Evolutionary conservation across 257 asterid species (phyloP), one percentile per base, ranked within the genome.

Genomic region (Plantago ovata): DNA sequence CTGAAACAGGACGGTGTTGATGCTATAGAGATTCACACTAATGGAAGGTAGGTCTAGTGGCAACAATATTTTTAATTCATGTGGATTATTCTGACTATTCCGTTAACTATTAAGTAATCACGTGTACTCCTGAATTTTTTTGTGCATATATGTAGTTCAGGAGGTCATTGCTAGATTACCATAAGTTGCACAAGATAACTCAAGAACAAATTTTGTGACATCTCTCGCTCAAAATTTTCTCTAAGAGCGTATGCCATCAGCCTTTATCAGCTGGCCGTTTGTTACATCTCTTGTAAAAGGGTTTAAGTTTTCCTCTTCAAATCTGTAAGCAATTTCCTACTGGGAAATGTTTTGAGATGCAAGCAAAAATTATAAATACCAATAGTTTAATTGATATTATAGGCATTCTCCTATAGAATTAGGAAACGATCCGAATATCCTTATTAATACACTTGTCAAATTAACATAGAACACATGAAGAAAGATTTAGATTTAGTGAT

Each of bases 21-120:
- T 74, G 96, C 96, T 62, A 56, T 87, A 48, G 98, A 90, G 69
- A 87, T 90, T 72, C 98, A 90, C 79, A 90, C 98, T 3, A 84
- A 71, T 64, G 95, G 94, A 79, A 90, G 98, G 98, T 90, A 73
- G 45, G 47, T 15, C 48, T 14, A 40, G 60, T 22, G 12, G 40
- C n/a, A 15, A 28, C 7, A 32, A 55, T n/a, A 12, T 14, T 45
- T 19, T 18, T 41, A 38, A 50, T 50, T 24, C 39, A 14, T 50
- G 4, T 41, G 20, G 38, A 47, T 53, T 19, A 19, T 18, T 68
- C 14, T 23, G 47, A 54, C 33, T 13, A 1, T 56, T 6, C 12
- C 9, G 54, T 21, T 8, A 53, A 36, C 32, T 18, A 36, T 32
- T 28, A 13, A 38, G 10, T 21, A 57, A 22, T 14, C 55, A 46